Evolutionary conservation across 2,329 filamentous ascomycete species (phyloP).

Genomic region (Arthroderma sp.): DNA sequence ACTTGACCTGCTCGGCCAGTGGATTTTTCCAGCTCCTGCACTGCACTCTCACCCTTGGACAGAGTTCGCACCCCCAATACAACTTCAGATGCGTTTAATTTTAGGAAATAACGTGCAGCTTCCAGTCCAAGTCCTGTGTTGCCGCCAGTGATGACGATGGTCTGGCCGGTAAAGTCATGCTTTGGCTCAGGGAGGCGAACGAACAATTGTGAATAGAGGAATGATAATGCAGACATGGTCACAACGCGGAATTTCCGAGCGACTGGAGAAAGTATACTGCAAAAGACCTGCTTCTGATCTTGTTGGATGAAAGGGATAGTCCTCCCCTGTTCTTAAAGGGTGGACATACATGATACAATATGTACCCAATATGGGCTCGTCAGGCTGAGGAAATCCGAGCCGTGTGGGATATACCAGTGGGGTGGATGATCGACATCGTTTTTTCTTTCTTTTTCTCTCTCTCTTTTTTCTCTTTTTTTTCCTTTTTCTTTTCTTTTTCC

Average conservation of each 20-base stretch:
- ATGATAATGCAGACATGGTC: background rate
- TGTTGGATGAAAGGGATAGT: background rate
- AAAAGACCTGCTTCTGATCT: background rate
- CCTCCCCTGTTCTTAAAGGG: background rate
- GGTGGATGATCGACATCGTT: background rate
- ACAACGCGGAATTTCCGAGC: background rate
- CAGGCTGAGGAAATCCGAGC: background rate
- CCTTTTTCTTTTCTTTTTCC: no score
- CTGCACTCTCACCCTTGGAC: slow-evolving; percentile 29
- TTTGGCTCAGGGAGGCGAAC: background rate
- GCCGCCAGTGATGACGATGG: slow-evolving; percentile 29
- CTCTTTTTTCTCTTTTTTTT: no score
- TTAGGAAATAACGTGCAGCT: slow-evolving; percentile 27
- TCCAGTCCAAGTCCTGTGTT: slow-evolving; percentile 33
- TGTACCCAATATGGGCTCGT: background rate
- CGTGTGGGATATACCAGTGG: background rate
- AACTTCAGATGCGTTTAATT: slow-evolving; percentile 24
- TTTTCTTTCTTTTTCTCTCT: no score
- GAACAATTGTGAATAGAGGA: background rate
- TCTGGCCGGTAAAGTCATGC: slow-evolving; percentile 4
- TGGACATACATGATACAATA: background rate
- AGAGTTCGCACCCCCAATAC: slow-evolving; percentile 30
- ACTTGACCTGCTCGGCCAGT: slow-evolving; percentile 12
- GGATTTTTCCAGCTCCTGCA: slow-evolving; percentile 24
- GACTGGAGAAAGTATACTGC: background rate